phyloP scores from a whole-genome alignment of 805 yeast species.

The Saccharomycopsis guyanensis region DNA sequence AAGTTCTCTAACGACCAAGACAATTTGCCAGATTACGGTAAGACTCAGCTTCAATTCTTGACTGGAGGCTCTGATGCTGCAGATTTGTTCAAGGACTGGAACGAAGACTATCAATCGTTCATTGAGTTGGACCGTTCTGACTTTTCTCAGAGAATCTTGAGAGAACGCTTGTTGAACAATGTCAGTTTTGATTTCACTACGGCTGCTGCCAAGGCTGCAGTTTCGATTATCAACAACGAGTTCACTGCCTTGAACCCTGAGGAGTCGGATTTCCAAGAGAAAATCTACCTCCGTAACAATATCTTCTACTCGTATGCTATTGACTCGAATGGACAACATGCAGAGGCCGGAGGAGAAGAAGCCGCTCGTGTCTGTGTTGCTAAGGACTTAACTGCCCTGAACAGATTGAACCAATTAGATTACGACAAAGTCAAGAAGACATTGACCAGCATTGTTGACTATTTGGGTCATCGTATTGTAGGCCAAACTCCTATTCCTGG shows the following conservation, averaged over 20 bases:
- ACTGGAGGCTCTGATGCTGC: conserved; percentile 54
- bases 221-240: conserved; percentile 67
- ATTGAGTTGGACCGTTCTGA: conserved; percentile 57
- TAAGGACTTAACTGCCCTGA: conserved; percentile 72
- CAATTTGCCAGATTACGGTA: conserved; percentile 27
- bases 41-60: conserved; percentile 28
- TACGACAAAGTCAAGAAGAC: conserved; percentile 57
- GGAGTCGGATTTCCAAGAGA: conserved; percentile 48
- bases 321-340: conserved; percentile 43
- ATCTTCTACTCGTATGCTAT: conserved; percentile 79
- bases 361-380: conserved; percentile 77
- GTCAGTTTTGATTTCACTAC: conserved; percentile 68
- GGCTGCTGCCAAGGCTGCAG: conserved; percentile 73
- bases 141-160: conserved; percentile 58
- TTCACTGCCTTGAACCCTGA: conserved; percentile 73
- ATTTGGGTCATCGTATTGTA: conserved; percentile 77
- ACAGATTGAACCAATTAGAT: conserved; percentile 59
- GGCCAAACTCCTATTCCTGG: conserved; percentile 98
- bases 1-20: conserved; percentile 21
- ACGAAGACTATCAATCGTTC: conserved; percentile 81
- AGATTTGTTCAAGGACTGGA: conserved; percentile 67
- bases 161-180: conserved; percentile 70
- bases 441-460: conserved; percentile 83
- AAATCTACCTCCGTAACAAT: conserved; percentile 70
- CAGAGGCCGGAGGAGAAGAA: conserved; percentile 46